Conservation (phyloP, 495 filamentous ascomycete species). For the Ramalina intermedia region DNA sequence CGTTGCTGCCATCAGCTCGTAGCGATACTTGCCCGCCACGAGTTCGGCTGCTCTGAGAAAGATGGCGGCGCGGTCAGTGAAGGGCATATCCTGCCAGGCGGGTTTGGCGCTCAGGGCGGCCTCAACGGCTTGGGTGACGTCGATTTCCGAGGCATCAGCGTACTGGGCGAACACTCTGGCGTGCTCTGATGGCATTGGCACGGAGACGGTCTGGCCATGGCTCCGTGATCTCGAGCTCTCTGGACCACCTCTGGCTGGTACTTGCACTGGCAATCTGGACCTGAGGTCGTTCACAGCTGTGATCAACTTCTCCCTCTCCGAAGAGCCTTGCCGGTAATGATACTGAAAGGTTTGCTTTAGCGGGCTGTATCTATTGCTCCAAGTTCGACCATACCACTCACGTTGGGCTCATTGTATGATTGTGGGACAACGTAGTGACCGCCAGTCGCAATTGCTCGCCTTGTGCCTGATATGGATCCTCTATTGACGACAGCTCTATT, state of each 20-base stretch:
- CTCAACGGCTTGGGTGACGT: constrained; percentile 61
- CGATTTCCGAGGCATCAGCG: constrained; percentile 49
- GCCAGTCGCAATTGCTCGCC: too few species aligned
- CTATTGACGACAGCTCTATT: too few species aligned
- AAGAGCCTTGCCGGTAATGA: constrained; percentile 57
- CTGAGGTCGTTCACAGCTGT: constrained; percentile 42
- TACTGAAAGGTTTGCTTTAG: too few species aligned
- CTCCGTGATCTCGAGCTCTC: background rate
- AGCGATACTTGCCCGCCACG: constrained; percentile 76
- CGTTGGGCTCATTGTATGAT: too few species aligned
- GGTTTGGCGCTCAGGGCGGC: constrained; percentile 68
- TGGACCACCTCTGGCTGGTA: constrained; percentile 23
- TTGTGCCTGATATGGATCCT: too few species aligned
- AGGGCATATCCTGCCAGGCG: constrained; percentile 69
- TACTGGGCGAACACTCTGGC: constrained; percentile 54
- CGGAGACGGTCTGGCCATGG: too few species aligned
- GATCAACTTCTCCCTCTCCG: constrained; percentile 38
- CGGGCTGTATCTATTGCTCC: too few species aligned
- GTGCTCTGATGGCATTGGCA: constrained; percentile 58
- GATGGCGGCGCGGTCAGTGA: constrained; percentile 75
- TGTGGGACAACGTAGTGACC: too few species aligned
- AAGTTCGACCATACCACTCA: too few species aligned
- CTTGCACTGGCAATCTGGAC: constrained; percentile 8
- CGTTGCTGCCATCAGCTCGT: constrained; percentile 83
- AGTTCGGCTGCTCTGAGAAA: constrained; percentile 92